Percentiles rank a stretch among this genome's conserved stretches.
These are phyloP conservation scores for Leishmania major DNA, from an alignment of 208 protist species.

Conservation along the genomic window DNA sequence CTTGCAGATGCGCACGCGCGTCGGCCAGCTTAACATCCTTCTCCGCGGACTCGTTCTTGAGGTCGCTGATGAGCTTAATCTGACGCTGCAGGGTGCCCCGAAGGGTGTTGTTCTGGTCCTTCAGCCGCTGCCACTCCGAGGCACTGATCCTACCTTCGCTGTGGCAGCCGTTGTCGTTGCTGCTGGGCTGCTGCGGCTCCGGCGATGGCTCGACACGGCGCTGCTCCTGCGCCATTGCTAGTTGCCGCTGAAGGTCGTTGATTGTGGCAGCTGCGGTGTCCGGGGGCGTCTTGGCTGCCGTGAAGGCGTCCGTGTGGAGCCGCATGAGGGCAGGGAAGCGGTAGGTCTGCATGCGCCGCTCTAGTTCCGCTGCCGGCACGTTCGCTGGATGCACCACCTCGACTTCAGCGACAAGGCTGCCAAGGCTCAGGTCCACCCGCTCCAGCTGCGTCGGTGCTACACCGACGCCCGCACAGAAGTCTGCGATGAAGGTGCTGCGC, in stretches of 20 bases:
- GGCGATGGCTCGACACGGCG: slow-evolving; percentile 20
- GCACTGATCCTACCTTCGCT: neutral
- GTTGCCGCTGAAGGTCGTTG: slow-evolving; percentile 39
- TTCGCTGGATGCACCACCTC: slow-evolving; percentile 44
- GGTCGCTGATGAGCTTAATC: slow-evolving; percentile 14
- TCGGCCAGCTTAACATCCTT: slow-evolving; percentile 9
- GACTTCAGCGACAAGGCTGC: slow-evolving; percentile 34
- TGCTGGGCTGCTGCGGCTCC: slow-evolving; percentile 24
- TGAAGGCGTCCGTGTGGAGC: slow-evolving; percentile 39
- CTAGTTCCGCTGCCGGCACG: slow-evolving; percentile 39
- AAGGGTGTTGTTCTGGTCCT: slow-evolving; percentile 35
- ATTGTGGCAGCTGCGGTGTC: slow-evolving; percentile 47
- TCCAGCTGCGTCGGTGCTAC: slow-evolving; percentile 43
- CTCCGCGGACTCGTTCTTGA: slow-evolving; percentile 17
- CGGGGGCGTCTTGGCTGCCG: slow-evolving; percentile 32
- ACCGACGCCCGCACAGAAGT: slow-evolving; percentile 48
- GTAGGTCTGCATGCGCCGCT: slow-evolving; percentile 44
- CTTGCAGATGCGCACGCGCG: neutral
- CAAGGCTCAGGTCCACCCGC: slow-evolving; percentile 28
- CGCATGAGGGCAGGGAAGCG: slow-evolving; percentile 38
- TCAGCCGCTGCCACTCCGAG: slow-evolving; percentile 27
- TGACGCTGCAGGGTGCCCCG: slow-evolving; percentile 26
- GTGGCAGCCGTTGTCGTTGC: neutral
- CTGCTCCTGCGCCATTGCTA: slow-evolving; percentile 18
- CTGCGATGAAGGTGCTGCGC: slow-evolving; percentile 38